These are phyloP conservation scores for Gillenia trifoliata DNA, from an alignment of 306 rosid genomes.

Conservation along the genomic window DNA sequence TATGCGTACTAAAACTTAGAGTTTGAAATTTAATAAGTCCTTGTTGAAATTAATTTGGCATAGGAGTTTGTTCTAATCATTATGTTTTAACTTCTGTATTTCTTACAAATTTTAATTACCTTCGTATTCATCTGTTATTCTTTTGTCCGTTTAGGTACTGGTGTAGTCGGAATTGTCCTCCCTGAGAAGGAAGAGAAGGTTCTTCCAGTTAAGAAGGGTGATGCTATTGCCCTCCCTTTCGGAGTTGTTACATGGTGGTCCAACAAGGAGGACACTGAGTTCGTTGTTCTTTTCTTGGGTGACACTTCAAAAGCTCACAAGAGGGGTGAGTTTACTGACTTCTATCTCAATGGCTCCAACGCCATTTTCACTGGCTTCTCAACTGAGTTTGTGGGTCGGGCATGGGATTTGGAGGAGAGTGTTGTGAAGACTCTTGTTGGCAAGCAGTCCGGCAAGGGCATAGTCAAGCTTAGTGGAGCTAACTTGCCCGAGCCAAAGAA, in stretches of 20 bases:
- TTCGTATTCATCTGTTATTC: background rate
- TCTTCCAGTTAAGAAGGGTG: constrained; percentile 73
- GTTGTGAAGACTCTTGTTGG: constrained; percentile 46
- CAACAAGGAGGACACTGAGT: constrained; percentile 63
- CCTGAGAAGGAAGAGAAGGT: constrained; percentile 76
- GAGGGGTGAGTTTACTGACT: constrained; percentile 73
- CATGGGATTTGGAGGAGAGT: constrained; percentile 66
- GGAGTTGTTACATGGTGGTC: constrained; percentile 87
- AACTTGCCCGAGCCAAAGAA: constrained; percentile 48
- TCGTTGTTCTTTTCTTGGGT: constrained; percentile 67
- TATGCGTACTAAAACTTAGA: too few relatives aligned
- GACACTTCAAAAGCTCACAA: constrained; percentile 80
- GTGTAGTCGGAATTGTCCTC: constrained; percentile 59
- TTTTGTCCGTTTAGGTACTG: constrained; percentile 40
- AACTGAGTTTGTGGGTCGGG: constrained; percentile 66
- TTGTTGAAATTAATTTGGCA: too few relatives aligned
- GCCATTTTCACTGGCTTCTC: constrained; percentile 76
- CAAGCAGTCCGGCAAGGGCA: constrained; percentile 50
- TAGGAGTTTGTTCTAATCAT: background rate
- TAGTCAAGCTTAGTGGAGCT: constrained; percentile 41
- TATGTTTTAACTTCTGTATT: background rate
- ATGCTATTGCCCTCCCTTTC: constrained; percentile 76
- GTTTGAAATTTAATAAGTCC: too few relatives aligned
- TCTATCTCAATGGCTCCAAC: constrained; percentile 56
- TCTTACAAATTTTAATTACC: background rate